Conservation (phyloP, 192 early-diverging fungal genomes). For the Rhizoclosmatium sp. region DNA sequence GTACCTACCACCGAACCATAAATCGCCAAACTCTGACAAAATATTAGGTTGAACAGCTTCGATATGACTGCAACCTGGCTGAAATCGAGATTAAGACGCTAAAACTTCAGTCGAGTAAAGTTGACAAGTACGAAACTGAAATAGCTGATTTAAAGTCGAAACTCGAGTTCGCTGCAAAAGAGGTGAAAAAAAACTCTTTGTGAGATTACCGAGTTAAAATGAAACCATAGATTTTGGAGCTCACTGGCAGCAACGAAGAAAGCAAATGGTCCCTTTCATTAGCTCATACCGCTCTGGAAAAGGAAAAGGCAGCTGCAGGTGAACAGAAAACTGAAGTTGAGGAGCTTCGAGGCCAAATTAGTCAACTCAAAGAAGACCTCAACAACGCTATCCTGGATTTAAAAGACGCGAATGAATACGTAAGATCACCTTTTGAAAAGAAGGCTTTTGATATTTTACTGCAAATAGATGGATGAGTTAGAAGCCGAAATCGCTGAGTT, state of each 20-base stretch:
- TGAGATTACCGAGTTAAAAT: not conserved
- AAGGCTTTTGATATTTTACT: not conserved
- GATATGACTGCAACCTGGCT: not conserved
- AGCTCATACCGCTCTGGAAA: not conserved
- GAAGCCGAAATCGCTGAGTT: not conserved
- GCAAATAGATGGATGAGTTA: not conserved
- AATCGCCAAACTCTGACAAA: not conserved
- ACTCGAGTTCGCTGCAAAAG: not conserved
- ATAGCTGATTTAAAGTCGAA: not conserved
- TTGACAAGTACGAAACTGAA: not conserved
- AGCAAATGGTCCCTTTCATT: constrained; percentile 11
- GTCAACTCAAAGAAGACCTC: not conserved
- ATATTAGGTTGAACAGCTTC: not conserved
- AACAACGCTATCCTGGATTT: constrained; percentile 26
- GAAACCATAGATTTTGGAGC: no score
- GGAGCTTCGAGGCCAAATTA: not conserved
- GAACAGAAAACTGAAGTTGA: not conserved
- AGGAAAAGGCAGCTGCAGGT: not conserved
- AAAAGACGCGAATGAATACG: constrained; percentile 31
- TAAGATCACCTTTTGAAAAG: not conserved
- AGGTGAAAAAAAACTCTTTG: constrained; percentile 6
- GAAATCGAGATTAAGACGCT: not conserved
- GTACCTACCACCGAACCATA: not conserved
- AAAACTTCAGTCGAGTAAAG: not conserved
- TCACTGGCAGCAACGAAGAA: constrained; percentile 1